Percentiles rank a stretch among this genome's conserved stretches.
Conservation (phyloP, 495 filamentous ascomycete species). For the Penicillium maclennaniae region DNA sequence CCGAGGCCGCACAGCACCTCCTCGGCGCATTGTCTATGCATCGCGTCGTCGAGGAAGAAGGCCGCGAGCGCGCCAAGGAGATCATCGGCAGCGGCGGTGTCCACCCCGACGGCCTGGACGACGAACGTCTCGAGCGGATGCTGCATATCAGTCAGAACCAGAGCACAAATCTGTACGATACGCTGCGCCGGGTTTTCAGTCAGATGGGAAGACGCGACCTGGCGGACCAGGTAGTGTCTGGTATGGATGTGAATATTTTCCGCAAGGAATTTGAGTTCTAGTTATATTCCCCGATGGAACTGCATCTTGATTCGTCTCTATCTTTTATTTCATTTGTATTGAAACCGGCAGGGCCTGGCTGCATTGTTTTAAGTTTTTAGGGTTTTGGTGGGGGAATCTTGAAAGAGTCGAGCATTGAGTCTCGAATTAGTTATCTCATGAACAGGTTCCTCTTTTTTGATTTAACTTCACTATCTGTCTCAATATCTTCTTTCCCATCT, state of each 20-base stretch:
- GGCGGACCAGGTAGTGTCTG: conserved; percentile 77
- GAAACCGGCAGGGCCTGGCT: conserved; percentile 16
- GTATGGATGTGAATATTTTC: conserved; percentile 89
- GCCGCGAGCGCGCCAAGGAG: conserved; percentile 74
- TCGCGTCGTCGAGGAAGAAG: conserved; percentile 83
- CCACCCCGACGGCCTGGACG: conserved; percentile 48
- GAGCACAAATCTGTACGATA: conserved; percentile 94
- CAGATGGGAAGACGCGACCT: conserved; percentile 91
- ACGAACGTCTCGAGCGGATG: conserved; percentile 74
- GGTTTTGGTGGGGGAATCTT: conserved; percentile 4
- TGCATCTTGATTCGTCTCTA: background rate
- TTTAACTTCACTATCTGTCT: background rate
- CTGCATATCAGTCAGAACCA: conserved; percentile 76
- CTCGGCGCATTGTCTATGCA: conserved; percentile 95
- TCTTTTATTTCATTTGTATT: conserved; percentile 3
- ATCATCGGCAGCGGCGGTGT: conserved; percentile 60
- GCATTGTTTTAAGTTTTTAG: conserved; percentile 10
- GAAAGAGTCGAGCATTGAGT: background rate
- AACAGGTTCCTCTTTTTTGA: background rate
- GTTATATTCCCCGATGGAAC: conserved; percentile 14
- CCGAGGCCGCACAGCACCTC: conserved; percentile 91
- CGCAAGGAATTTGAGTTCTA: conserved; percentile 76
- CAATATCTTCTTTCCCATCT: background rate
- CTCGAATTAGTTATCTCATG: background rate
- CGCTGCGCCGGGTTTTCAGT: conserved; percentile 82